Percentiles rank a stretch among this genome's conserved stretches.
These are phyloP conservation scores for Claviceps monticola DNA, from an alignment of 2,329 filamentous ascomycete species.

Conservation along the genomic window DNA sequence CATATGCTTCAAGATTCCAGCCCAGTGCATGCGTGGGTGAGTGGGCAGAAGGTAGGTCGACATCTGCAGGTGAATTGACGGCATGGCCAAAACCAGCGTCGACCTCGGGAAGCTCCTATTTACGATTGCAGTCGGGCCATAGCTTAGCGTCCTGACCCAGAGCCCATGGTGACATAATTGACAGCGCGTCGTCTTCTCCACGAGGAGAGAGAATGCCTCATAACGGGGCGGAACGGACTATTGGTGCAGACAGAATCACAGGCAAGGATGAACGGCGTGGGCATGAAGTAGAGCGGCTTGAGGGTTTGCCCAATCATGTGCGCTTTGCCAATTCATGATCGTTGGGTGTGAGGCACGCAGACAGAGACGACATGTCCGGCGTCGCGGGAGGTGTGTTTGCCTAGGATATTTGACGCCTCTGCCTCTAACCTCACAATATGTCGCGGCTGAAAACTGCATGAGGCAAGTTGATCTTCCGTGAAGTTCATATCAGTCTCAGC, in stretches of 20 bases:
- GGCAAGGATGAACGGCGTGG: constrained; percentile 10
- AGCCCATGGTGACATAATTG: background rate
- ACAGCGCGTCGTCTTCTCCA: background rate
- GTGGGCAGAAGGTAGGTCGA: background rate
- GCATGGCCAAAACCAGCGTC: background rate
- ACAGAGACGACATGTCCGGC: constrained; percentile 83
- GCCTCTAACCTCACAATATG: background rate
- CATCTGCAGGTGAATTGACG: background rate
- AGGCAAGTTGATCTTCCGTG: background rate
- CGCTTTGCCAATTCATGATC: constrained; percentile 97
- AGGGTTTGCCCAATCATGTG: constrained; percentile 87
- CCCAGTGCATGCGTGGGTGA: background rate
- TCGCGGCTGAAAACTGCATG: background rate
- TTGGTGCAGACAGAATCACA: background rate
- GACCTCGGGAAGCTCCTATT: background rate
- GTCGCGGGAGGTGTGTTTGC: constrained; percentile 42
- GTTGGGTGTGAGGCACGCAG: constrained; percentile 77
- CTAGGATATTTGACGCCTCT: background rate
- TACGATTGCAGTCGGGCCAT: background rate
- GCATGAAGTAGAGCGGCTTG: constrained; percentile 71
- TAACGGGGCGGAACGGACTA: no score
- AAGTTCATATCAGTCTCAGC: background rate
- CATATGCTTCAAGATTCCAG: background rate
- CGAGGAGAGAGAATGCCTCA: no score
- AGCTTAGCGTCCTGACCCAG: background rate